Conservation (phyloP, 1,139 yeast species). For the Candida sanyaensis region DNA sequence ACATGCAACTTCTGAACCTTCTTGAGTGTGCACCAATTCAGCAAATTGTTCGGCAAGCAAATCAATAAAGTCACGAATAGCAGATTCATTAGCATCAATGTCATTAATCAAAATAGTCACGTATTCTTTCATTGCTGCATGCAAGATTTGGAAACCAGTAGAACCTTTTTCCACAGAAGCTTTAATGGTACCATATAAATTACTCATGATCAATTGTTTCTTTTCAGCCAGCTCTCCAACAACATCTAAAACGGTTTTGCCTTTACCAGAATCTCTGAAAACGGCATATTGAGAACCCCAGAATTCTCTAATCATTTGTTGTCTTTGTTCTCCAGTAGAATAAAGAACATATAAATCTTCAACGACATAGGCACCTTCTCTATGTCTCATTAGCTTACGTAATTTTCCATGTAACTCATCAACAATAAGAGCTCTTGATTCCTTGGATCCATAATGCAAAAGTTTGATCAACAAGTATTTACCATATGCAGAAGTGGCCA, state of each 20-base stretch:
- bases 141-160: constrained; percentile 93
- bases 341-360: constrained; percentile 91
- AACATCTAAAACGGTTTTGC: constrained; percentile 65
- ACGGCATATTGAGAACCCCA: constrained; percentile 98
- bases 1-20: constrained; percentile 90
- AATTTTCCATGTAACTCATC: constrained; percentile 88
- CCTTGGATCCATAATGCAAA: constrained; percentile 87
- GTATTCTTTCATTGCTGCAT: constrained; percentile 94
- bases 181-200: constrained; percentile 78
- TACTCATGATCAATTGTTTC: constrained; percentile 72
- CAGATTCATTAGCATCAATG: constrained; percentile 49
- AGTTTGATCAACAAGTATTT: constrained; percentile 87
- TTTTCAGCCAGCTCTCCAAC: constrained; percentile 77
- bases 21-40: constrained; percentile 92
- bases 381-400: constrained; percentile 91
- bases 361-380: constrained; percentile 98
- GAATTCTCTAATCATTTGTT: constrained; percentile 91
- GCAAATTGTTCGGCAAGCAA: constrained; percentile 86
- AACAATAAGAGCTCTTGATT: constrained; percentile 71
- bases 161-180: constrained; percentile 96
- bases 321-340: constrained; percentile 79
- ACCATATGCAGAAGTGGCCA: constrained; percentile 93
- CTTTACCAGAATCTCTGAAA: constrained; percentile 74
- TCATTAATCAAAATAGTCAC: constrained; percentile 63
- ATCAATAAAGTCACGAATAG: constrained; percentile 81